Evolutionary conservation across 1,139 yeast species (phyloP), one percentile per base, ranked within the genome.

Genomic region (Kodamaea derodonti): DNA sequence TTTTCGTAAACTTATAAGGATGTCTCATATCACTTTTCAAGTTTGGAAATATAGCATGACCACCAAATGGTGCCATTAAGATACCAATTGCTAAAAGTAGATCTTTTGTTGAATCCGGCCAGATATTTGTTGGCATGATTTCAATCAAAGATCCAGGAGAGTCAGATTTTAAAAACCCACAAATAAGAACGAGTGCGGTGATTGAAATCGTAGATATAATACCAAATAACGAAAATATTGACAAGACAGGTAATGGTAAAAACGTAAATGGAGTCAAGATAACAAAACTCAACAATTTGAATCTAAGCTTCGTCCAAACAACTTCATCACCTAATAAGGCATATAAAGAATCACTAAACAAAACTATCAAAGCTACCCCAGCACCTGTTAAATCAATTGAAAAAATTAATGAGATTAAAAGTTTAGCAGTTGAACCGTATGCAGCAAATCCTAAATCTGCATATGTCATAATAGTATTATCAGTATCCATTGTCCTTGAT

Each of bases 401-500:
- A 43, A 70, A 70, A 10, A 69, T 43, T 30, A 68, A 38, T 2
- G 71, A 64, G 29, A 70, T 69, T 20, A 67, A 39, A 29, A 69
- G 51, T 43, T 69, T 69, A 5, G 75, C 75, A 4, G 49, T 45
- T 49, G 72, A 55, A 1, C 84, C 85, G 54, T 80, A 84, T 1
- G 92, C 81, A 4, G 85, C 88, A 48, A 75, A 80, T 6, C 90
- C 94, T 46, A 85, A 66, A 56, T 88, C 97, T 4, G 95, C 95
- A 56, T 88, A 90, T 0, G 96, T 85, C 73, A 81, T 81, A 43
- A 90, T 66, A 1, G 90, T 78, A 8, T 72, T 75, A 54, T 86
- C 90, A 1, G 84, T 78, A 46, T 82, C 88, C 74, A 86, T 65
- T 2, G 71, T 49, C 30, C 49, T 55, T 1, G 73, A 66, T 31